These are phyloP conservation scores for Suhomyces taliae DNA, from an alignment of 1,139 yeast genomes.

Conservation along the genomic window DNA sequence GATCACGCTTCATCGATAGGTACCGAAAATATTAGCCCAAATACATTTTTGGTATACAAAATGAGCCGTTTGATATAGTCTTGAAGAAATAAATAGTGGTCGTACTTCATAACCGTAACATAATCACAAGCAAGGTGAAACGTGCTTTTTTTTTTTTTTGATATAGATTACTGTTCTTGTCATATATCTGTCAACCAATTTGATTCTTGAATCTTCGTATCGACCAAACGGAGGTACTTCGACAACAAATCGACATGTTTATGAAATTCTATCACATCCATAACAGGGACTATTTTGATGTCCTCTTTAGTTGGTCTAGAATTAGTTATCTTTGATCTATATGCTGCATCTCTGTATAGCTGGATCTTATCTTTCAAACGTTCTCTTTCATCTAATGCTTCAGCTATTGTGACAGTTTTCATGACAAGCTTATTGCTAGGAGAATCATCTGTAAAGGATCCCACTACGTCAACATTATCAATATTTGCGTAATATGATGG, in stretches of 20 bases:
- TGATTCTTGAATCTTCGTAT: background rate
- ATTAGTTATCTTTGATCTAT: background rate
- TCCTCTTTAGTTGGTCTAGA: background rate
- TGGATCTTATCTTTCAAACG: background rate
- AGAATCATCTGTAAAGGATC: background rate
- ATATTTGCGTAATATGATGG: constrained; percentile 1
- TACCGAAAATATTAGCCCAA: too few relatives aligned
- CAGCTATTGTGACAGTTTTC: background rate
- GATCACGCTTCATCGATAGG: too few relatives aligned
- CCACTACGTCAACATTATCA: background rate
- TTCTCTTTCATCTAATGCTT: constrained; percentile 1
- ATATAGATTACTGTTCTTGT: too few relatives aligned
- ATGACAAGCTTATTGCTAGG: background rate
- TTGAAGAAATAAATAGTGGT: too few relatives aligned
- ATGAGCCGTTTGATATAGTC: too few relatives aligned
- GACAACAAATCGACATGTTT: background rate
- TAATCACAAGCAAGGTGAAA: too few relatives aligned
- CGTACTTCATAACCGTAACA: too few relatives aligned
- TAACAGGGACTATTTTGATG: background rate
- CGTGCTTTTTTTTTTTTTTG: too few relatives aligned
- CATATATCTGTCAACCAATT: background rate
- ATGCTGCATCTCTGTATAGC: background rate
- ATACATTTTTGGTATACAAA: too few relatives aligned
- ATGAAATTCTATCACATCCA: background rate
- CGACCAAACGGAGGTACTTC: background rate